Percentiles rank a stretch among this genome's conserved stretches.
These are phyloP conservation scores for Penicillium sp. DNA, from an alignment of 2,329 filamentous ascomycete species.

Conservation along the genomic window DNA sequence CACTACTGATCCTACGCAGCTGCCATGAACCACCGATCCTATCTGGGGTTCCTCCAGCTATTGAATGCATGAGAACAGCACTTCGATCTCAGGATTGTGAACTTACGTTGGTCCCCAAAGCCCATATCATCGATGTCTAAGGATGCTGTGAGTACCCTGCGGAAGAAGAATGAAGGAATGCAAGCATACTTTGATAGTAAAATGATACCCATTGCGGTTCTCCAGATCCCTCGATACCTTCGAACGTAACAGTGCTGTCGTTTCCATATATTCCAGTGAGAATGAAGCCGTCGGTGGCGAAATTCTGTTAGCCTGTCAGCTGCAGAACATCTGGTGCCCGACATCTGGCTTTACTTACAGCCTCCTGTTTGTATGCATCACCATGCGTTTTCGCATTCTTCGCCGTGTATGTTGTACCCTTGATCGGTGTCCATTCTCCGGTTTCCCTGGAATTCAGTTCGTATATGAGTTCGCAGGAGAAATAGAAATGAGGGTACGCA, in stretches of 20 bases:
- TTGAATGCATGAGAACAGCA: not conserved
- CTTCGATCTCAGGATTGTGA: not conserved
- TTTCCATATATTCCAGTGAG: slow-evolving; percentile 60
- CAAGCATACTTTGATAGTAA: slow-evolving; percentile 55
- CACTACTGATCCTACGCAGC: slow-evolving; percentile 63
- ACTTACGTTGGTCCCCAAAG: slow-evolving; percentile 31
- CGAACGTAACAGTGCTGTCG: slow-evolving; percentile 59
- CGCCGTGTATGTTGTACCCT: slow-evolving; percentile 54
- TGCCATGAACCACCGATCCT: slow-evolving; percentile 65
- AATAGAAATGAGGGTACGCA: slow-evolving; percentile 12
- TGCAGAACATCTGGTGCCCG: no score
- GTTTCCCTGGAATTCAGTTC: slow-evolving; percentile 39
- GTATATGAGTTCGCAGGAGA: not conserved
- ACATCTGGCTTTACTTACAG: no score
- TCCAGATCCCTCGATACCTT: slow-evolving; percentile 53
- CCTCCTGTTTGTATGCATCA: slow-evolving; percentile 60
- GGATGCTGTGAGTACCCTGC: not conserved
- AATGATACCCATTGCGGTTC: slow-evolving; percentile 62
- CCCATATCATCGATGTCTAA: slow-evolving; percentile 30
- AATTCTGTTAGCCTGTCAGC: slow-evolving; percentile 37
- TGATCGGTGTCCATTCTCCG: slow-evolving; percentile 52
- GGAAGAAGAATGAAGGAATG: not conserved
- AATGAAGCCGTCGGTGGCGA: slow-evolving; percentile 54
- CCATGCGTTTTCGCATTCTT: slow-evolving; percentile 53
- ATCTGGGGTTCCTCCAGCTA: slow-evolving; percentile 59